Evolutionary conservation across 805 yeast species (phyloP).

Genomic region (Zygosaccharomyces gambellarensis): DNA sequence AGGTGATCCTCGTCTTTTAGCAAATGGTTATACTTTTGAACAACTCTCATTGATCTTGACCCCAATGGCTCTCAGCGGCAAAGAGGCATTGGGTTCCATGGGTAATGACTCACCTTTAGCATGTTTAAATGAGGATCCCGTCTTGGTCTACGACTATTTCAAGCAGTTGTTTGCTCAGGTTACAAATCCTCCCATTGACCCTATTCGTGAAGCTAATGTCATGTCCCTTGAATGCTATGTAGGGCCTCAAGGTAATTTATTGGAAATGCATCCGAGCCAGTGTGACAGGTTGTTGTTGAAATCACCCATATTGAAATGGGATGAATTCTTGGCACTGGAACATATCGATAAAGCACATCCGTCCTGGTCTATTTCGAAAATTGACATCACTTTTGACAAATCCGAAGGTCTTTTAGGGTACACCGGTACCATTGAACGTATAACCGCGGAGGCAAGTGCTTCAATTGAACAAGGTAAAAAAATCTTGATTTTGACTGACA

Average conservation of each 20-base stretch:
- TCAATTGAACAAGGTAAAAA: constrained; percentile 75
- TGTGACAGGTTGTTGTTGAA: constrained; percentile 81
- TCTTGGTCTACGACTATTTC: constrained; percentile 85
- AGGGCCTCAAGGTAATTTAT: constrained; percentile 93
- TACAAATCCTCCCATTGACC: constrained; percentile 98
- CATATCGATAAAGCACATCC: constrained; percentile 74
- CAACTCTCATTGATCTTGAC: constrained; percentile 77
- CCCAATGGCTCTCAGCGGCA: constrained; percentile 90
- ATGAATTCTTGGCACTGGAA: constrained; percentile 69
- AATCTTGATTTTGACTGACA: constrained; percentile 73
- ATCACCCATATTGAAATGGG: constrained; percentile 74
- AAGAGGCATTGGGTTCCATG: constrained; percentile 96
- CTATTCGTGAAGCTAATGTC: constrained; percentile 92
- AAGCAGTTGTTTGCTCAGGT: constrained; percentile 97
- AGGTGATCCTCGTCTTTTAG: constrained; percentile 74
- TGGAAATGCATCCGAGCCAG: constrained; percentile 88
- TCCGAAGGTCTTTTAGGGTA: constrained; percentile 83
- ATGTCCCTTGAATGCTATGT: constrained; percentile 96
- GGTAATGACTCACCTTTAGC: constrained; percentile 97
- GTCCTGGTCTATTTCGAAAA: constrained; percentile 73
- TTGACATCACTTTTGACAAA: constrained; percentile 86
- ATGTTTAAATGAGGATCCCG: constrained; percentile 90
- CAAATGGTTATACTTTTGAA: constrained; percentile 93
- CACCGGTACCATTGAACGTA: constrained; percentile 74
- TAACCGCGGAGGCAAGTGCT: constrained; percentile 80